Base-by-base conservation (phyloP, 768 basidiomycete species). In the Tricholomella constricta region DNA sequence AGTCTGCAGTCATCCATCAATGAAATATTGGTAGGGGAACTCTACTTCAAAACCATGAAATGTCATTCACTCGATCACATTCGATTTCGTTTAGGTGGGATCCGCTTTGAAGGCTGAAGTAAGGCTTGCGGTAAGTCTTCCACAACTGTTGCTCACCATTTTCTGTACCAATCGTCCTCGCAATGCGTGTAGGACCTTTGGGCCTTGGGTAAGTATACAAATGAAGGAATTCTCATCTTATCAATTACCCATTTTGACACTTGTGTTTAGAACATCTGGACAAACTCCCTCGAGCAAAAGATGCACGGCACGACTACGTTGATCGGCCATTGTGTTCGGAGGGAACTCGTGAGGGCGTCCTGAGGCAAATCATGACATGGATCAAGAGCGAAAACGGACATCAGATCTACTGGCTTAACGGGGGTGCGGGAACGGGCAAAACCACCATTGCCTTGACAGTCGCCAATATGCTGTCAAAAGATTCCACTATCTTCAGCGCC, bases 391-490 rank as follows among this genome's bases (percentile, higher is more conserved):
- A 60, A 20, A 32, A 48, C 4, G 52, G 34, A 1, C 59, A 52
- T n/a, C 56, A 52, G 25, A 58, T 68, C 17, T 66, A 58, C 41
- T 63, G 63, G 63, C 45, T 68, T 12, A 63, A 61, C 23, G 65
- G 66, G 19, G 53, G 55, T 12, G 65, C 61, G 4, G 62, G 63
- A 7, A 62, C 62, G 1, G 66, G 66, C 11, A 66, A 67, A 47
- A 61, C 63, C 4, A 63, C 63, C 9, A 66, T 67, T 26, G 59
- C 63, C 1, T 45, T 58, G n/a, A 60, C 57, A 15, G 40, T 66
- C 23, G 56, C 62, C 14, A 43, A 61, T 11, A 38, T 54, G 31
- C 44, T 61, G 37, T 26, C 42, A 27, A 51, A 51, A 26, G 51
- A 55, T 26, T 23, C 46, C 35, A 44, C 50, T 17, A 51, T 51